Evolutionary conservation across 352 stramenopile genomes (phyloP).

Genomic region (Phytophthora hibernalis): DNA sequence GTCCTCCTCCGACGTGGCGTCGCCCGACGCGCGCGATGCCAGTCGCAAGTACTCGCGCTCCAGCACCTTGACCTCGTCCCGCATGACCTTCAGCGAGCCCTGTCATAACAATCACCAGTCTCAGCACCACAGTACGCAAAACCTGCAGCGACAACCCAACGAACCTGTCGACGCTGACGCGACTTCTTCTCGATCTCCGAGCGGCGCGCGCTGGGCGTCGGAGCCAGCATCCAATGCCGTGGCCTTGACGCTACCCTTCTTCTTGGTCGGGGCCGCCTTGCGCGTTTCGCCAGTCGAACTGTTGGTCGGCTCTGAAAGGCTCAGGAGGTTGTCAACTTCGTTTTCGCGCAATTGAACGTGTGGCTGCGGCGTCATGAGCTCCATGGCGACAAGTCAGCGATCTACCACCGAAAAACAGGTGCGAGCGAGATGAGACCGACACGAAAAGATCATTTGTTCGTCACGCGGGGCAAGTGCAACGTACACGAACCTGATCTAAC

Average conservation of each 20-base stretch:
- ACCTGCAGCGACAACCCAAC: not conserved
- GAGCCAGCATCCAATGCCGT: not conserved
- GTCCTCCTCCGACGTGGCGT: conserved; percentile 24
- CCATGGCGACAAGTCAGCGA: conserved; percentile 12
- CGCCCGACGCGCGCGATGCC: conserved; percentile 3
- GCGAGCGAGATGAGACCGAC: conserved; percentile 16
- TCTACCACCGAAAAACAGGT: conserved; percentile 26
- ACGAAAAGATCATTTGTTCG: conserved; percentile 1
- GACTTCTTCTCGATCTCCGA: conserved; percentile 75
- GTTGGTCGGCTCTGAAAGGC: not conserved
- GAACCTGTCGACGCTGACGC: conserved; percentile 52
- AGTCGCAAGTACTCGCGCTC: conserved; percentile 56
- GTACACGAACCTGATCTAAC: conserved; percentile 30
- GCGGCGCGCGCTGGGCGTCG: conserved; percentile 42
- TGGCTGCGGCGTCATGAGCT: conserved; percentile 18
- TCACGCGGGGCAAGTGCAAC: conserved; percentile 2
- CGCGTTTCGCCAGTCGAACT: conserved; percentile 9
- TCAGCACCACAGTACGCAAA: not conserved
- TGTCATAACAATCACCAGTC: conserved; percentile 24
- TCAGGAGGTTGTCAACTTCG: conserved; percentile 12
- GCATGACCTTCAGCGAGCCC: conserved; percentile 58
- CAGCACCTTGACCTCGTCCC: conserved; percentile 55
- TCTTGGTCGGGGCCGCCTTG: conserved; percentile 6
- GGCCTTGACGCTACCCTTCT: conserved; percentile 1
- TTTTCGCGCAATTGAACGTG: conserved; percentile 25